Evolutionary conservation across 352 stramenopile genomes (phyloP), one percentile per base, ranked within the genome.

Genomic region (Albugo laibachii): DNA sequence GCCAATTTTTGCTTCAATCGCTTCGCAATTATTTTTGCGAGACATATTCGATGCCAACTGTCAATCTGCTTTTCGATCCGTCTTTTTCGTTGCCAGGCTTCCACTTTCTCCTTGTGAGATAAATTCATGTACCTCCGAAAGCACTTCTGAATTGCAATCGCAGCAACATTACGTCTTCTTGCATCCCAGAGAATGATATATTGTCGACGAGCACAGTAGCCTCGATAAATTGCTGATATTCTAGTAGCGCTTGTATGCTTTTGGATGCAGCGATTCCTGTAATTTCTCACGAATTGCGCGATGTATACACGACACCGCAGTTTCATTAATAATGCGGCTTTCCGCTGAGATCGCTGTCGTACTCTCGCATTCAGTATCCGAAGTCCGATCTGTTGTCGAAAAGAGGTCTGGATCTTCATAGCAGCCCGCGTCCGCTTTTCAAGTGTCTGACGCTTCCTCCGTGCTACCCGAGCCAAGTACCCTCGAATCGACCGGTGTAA

Each of bases 401-500:
- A 31, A 31, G 3, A 20, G 8, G 18, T 43, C 39, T 43, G 39
- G 8, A 43, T 43, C 18, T 3, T 24, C 39, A 20, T 8, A 43
- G 39, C 39, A 43, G 39, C 39, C 39, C 20, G 3, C 8, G 8
- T 24, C 39, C 8, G 18, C 18, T 43, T 43, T 8, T 3, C 39
- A 10, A 43, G 3, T 31, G 8, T 8, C 8, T 31, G 24, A 31
- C 24, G 24, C 8, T 31, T 31, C 8, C 24, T 31, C 8, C 24
- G 24, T 31, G 8, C 8, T 43, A 10, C 3, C 8, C 38, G 38
- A 1, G 62, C 59, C 38, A 85, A 63, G 19, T 62, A 67, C 11
- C 64, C 66, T 20, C 73, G 68, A 21, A 80, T 83, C 47, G 63
- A 46, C 5, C 68, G 69, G 51, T 85, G 73, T 36, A 85, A 73